Base-by-base conservation (phyloP, 1,284 basidiomycete genomes). In the Cryptococcus amylolentus region DNA sequence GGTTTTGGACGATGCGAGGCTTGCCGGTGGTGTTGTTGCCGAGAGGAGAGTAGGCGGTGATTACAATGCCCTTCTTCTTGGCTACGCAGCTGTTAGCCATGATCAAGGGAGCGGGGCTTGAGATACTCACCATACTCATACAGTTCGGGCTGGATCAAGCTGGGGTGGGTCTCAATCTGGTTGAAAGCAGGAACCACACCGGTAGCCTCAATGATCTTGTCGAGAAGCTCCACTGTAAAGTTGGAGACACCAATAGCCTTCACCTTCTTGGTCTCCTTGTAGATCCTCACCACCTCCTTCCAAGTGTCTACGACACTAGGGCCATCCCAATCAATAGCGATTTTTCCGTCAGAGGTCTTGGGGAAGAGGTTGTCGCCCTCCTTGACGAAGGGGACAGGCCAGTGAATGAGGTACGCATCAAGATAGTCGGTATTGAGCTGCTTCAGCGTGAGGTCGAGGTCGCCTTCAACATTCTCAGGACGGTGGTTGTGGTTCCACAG, bases 131-230 rank as follows among this genome's bases (percentile, higher is more conserved):
- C 59, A 63, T 60, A 73, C 51, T 68, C 48, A 60, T 64, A 71
- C 14, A 76, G 66, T 55, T 74, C 73, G 43, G 63, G 62, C 60
- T 75, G 72, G 55, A 70, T 69, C 51, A 71, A 55, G 46, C 60
- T 81, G 7, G 91, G 90, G 80, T 94, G 91, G 37, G 84, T 84
- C 77, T 93, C 89, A 63, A 93, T 80, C 80, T 94, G 91, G 80
- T 92, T 91, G 49, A 80, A 85, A 42, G 82, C 87, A 20, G 91
- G 91, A 53, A 84, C 82, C 53, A 88, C 86, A 20, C 87, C 87
- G 4, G 89, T 90, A 3, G 84, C 87, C 13, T 83, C 78, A 66
- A 86, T 86, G 70, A 93, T 83, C 37, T 80, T 86, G 70, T 89
- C 77, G 56, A 92, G 77, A 49, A 86, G 80, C 44, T 81, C 79